These are phyloP conservation scores for Aspergillus proliferans DNA, from an alignment of 2,329 filamentous ascomycete species.

Conservation along the genomic window DNA sequence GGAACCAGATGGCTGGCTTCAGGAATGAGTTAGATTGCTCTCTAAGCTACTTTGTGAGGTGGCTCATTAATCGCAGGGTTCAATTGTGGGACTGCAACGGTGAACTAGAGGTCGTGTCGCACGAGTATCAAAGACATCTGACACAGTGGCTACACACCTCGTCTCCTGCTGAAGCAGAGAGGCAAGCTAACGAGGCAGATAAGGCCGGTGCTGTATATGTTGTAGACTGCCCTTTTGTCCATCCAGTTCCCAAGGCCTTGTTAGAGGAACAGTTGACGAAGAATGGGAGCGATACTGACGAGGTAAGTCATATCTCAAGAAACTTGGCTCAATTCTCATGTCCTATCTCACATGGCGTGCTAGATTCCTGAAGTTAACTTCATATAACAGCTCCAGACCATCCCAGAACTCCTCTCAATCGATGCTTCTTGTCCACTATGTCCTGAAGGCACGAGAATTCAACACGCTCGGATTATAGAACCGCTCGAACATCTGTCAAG, in stretches of 20 bases:
- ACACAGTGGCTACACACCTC: constrained; percentile 25
- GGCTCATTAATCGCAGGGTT: constrained; percentile 22
- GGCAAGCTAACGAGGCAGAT: neutral
- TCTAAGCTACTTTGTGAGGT: constrained; percentile 14
- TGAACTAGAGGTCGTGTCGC: constrained; percentile 17
- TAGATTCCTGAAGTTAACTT: neutral
- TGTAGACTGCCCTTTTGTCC: constrained; percentile 30
- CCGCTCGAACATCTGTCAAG: constrained; percentile 22
- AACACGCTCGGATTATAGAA: constrained; percentile 30
- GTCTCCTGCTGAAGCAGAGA: constrained; percentile 5
- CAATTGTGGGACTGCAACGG: constrained; percentile 22
- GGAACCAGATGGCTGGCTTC: constrained; percentile 11
- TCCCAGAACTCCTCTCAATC: constrained; percentile 11
- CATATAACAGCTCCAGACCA: constrained; percentile 14
- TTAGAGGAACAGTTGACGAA: constrained; percentile 26
- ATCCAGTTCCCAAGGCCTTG: constrained; percentile 23
- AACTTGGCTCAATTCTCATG: neutral
- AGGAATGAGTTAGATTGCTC: constrained; percentile 12
- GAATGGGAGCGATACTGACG: constrained; percentile 25
- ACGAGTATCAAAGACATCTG: constrained; percentile 20
- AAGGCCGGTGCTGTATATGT: constrained; percentile 18
- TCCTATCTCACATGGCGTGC: neutral
- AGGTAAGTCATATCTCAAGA: constrained; percentile 16
- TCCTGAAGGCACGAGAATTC: constrained; percentile 23
- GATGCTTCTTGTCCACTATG: constrained; percentile 28